phyloP scores from a whole-genome alignment of 495 filamentous ascomycete species.

The Aspergillus campestris region DNA sequence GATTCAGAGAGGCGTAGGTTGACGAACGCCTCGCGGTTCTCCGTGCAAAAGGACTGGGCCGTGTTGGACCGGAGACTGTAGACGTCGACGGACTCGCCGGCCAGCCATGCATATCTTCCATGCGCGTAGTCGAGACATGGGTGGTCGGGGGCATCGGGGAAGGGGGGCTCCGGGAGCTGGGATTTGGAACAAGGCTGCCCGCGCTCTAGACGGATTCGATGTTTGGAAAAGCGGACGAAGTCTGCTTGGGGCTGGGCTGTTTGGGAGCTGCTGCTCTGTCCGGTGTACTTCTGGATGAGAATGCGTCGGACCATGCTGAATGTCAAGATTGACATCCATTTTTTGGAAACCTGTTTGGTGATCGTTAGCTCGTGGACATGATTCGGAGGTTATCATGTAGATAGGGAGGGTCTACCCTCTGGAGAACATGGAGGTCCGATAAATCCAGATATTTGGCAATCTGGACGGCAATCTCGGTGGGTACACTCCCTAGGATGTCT shows the following conservation, averaged over 20 bases:
- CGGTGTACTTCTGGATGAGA: conserved; percentile 9
- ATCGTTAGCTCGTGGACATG: neutral
- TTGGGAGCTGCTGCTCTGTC: neutral
- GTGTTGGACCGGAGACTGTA: conserved; percentile 9
- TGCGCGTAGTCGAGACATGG: conserved; percentile 14
- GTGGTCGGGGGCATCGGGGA: neutral
- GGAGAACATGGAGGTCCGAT: conserved; percentile 18
- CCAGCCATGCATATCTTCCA: conserved; percentile 18
- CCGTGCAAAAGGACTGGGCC: conserved; percentile 13
- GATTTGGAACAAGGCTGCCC: conserved; percentile 9
- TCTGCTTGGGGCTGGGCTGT: neutral
- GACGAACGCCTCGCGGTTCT: conserved; percentile 20
- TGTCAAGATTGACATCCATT: conserved; percentile 24
- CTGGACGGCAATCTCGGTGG: conserved; percentile 22
- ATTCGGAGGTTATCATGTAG: neutral
- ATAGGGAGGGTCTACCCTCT: conserved; percentile 14
- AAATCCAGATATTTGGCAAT: conserved; percentile 17
- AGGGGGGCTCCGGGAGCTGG: neutral
- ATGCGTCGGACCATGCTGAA: conserved; percentile 10
- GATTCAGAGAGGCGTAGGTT: conserved; percentile 12
- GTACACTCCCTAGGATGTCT: conserved; percentile 28
- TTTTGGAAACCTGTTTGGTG: conserved; percentile 21
- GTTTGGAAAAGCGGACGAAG: conserved; percentile 12
- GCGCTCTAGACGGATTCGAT: conserved; percentile 12
- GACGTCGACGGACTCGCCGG: conserved; percentile 6